A percentile compares a stretch with the other conserved stretches of the same genome.
Evolutionary conservation across 345 rosid species (phyloP).

Genomic region (Populus euphratica): DNA sequence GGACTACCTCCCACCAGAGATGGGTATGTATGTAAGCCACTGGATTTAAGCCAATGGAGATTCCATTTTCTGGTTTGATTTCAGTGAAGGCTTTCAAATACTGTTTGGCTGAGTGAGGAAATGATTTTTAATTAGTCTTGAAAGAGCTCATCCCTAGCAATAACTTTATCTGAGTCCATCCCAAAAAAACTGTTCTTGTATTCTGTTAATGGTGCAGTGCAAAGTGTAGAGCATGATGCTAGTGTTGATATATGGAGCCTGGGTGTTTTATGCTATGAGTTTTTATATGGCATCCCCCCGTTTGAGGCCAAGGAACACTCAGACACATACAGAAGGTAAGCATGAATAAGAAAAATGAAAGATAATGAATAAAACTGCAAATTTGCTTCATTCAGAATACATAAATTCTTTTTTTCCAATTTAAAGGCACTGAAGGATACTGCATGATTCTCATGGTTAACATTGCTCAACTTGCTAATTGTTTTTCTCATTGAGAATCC

Average conservation of each 20-base stretch:
- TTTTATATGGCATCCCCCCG: constrained; percentile 83
- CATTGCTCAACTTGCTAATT: no score
- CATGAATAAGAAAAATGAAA: not conserved
- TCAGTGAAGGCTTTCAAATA: no score
- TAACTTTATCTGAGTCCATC: no score
- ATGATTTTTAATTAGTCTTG: not conserved
- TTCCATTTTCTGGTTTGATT: not conserved
- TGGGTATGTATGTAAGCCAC: constrained; percentile 51
- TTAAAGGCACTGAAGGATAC: no score
- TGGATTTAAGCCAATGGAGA: not conserved
- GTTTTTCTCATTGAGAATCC: no score
- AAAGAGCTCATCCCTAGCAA: not conserved
- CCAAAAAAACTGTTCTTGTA: no score
- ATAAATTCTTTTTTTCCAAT: no score
- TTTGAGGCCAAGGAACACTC: constrained; percentile 93
- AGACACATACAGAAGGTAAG: constrained; percentile 83
- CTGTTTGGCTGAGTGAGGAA: not conserved
- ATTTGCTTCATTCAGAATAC: not conserved
- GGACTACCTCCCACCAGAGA: constrained; percentile 98
- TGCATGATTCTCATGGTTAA: no score
- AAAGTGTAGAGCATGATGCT: constrained; percentile 93
- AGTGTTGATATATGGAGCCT: constrained; percentile 98
- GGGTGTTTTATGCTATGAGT: constrained; percentile 89
- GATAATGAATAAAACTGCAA: not conserved
- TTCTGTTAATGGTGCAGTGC: constrained; percentile 45